A percentile compares a stretch with the other conserved stretches of the same genome.
Conservation (phyloP, 1,139 yeast genomes). For the Hyphopichia burtonii region DNA sequence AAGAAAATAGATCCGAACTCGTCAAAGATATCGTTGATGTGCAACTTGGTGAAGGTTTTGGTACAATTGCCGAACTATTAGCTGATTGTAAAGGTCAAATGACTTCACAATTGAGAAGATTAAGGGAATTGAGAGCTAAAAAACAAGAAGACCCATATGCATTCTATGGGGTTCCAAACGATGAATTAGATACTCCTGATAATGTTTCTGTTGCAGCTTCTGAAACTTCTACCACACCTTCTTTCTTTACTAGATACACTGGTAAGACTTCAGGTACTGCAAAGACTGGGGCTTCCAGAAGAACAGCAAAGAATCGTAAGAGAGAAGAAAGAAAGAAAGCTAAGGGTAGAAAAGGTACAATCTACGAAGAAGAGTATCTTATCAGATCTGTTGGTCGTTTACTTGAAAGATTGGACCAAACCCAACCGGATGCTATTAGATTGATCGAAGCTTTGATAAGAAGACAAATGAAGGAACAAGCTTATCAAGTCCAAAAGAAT, state of each 20-base stretch:
- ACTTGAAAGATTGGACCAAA: slow-evolving; percentile 74
- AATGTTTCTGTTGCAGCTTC: slow-evolving; percentile 94
- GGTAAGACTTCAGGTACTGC: slow-evolving; percentile 97
- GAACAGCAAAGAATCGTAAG: slow-evolving; percentile 86
- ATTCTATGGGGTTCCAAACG: slow-evolving; percentile 62
- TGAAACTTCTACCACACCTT: slow-evolving; percentile 88
- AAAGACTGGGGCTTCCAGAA: slow-evolving; percentile 91
- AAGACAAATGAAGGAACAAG: slow-evolving; percentile 73
- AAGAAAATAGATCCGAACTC: slow-evolving; percentile 42
- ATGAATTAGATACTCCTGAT: slow-evolving; percentile 79
- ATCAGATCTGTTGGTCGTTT: slow-evolving; percentile 85
- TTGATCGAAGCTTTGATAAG: slow-evolving; percentile 77
- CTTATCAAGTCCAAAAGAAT: slow-evolving; percentile 72
- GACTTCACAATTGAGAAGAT: slow-evolving; percentile 75
- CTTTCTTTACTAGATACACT: slow-evolving; percentile 92
- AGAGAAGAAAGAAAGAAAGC: slow-evolving; percentile 96
- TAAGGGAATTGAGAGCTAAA: slow-evolving; percentile 81
- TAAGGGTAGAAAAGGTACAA: slow-evolving; percentile 95
- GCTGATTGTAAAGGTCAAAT: slow-evolving; percentile 91
- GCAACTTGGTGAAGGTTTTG: slow-evolving; percentile 84
- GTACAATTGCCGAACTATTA: slow-evolving; percentile 77
- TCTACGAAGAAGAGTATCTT: slow-evolving; percentile 94
- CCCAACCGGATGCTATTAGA: slow-evolving; percentile 70
- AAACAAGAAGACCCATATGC: slow-evolving; percentile 82
- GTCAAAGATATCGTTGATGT: slow-evolving; percentile 64